These are phyloP conservation scores for Cladophialophora exuberans DNA, from an alignment of 2,329 filamentous ascomycete species.

Conservation along the genomic window DNA sequence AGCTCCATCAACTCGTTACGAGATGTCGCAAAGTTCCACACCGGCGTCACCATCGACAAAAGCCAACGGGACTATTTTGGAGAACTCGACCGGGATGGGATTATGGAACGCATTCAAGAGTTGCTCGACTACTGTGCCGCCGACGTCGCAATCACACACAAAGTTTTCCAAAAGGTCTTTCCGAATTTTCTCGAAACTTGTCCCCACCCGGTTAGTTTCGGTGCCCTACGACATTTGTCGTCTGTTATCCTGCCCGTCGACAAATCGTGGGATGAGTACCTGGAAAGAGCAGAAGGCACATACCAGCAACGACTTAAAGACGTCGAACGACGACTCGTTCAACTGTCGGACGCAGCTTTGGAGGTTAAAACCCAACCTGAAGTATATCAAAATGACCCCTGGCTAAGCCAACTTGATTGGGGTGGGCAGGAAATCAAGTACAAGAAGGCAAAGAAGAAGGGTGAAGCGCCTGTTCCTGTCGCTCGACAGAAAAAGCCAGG, in stretches of 20 bases:
- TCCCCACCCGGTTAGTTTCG: conserved; percentile 96
- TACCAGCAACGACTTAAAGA: conserved; percentile 76
- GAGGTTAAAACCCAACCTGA: conserved; percentile 70
- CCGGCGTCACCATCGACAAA: conserved; percentile 90
- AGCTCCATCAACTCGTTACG: conserved; percentile 94
- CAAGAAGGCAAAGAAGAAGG: conserved; percentile 88
- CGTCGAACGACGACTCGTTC: conserved; percentile 75
- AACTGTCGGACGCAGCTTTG: conserved; percentile 75
- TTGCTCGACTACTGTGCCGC: conserved; percentile 92
- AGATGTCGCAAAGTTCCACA: conserved; percentile 96
- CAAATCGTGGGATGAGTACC: conserved; percentile 82
- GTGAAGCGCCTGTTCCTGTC: conserved; percentile 74
- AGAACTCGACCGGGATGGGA: conserved; percentile 71
- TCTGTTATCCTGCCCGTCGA: conserved; percentile 91
- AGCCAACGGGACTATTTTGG: conserved; percentile 83
- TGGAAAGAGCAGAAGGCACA: conserved; percentile 80
- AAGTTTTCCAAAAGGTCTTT: conserved; percentile 92
- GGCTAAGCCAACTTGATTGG: conserved; percentile 95
- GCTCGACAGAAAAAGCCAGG: conserved; percentile 90
- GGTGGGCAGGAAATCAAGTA: conserved; percentile 88
- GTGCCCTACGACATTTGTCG: conserved; percentile 87
- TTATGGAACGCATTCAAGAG: conserved; percentile 74
- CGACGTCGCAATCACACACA: conserved; percentile 90
- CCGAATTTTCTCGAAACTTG: conserved; percentile 86
- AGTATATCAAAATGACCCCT: conserved; percentile 78